These are phyloP conservation scores for Globomyces sp. DNA, from an alignment of 371 early-diverging fungal genomes.

Conservation along the genomic window DNA sequence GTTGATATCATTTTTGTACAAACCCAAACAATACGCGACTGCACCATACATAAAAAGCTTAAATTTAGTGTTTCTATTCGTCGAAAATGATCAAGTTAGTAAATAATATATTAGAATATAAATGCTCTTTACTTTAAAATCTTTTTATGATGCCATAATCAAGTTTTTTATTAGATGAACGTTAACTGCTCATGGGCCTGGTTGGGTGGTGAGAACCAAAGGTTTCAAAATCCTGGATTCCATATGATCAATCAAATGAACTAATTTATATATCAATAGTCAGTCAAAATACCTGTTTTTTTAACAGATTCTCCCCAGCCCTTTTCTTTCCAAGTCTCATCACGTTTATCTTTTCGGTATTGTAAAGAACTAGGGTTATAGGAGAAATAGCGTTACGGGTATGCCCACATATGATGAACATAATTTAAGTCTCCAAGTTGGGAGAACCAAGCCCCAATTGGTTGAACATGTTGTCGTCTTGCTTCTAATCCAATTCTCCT, in stretches of 20 bases:
- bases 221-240: slow-evolving; percentile 79
- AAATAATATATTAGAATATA: no score
- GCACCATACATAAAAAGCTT: no score
- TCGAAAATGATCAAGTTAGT: no score
- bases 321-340: slow-evolving; percentile 88
- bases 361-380: slow-evolving; percentile 61
- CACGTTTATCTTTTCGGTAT: slow-evolving; percentile 83
- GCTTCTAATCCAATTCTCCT: slow-evolving; percentile 81
- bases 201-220: slow-evolving; percentile 32
- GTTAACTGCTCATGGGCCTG: not conserved
- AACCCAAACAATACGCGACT: no score
- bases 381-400: slow-evolving; percentile 57
- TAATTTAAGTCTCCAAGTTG: slow-evolving; percentile 84
- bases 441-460: slow-evolving; percentile 94
- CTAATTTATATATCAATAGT: slow-evolving; percentile 36
- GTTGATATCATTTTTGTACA: no score
- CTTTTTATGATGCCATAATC: no score
- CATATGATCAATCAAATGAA: slow-evolving; percentile 80
- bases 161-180: no score
- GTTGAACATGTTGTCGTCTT: slow-evolving; percentile 80
- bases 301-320: slow-evolving; percentile 93
- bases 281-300: slow-evolving; percentile 67
- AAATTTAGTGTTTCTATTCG: no score
- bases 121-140: no score
- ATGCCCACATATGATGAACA: slow-evolving; percentile 94